Base-by-base conservation (phyloP, 164 flowering plant species). In the Macadamia integrifolia region DNA sequence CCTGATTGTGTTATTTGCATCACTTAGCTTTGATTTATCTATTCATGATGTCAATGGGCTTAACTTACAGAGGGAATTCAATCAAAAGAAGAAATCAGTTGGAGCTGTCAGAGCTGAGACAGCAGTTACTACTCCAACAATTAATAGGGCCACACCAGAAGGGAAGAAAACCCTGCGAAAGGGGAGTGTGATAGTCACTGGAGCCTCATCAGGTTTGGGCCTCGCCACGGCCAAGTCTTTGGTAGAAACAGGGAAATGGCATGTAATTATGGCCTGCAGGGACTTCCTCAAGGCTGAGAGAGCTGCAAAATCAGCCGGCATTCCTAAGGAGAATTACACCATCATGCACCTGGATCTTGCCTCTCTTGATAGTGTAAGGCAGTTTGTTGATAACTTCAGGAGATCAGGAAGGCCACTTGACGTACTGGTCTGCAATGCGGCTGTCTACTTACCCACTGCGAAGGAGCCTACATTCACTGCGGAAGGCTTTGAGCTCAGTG, bases 131-230 rank as follows among this genome's bases (percentile, higher is more conserved):
- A 64, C 86, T 58, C 93, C 97, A 15, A 72, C 85, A 40, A 67
- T 87, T 60, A 81, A 57, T 73, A 74, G 65, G 60, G 65, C 82
- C 30, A 48, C 88, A 2, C 71, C 83, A 10, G 88, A 82, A 14
- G 91, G 80, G 35, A 92, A 90, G 85, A 94, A 94, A 71, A 94
- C 97, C 6, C 78, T 94, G 7, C 85, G 97, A 71, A 85, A 91
- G 66, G 97, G 99, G 48, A 84, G 67, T 75, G 96, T 84, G 10
- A 58, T 94, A 13, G 68, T 94, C 65, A 94, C 99, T 3, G 97
- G 99, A 46, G 97, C 99, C 50, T 94, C 99, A 28, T 94, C 99
- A 0, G 99, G 99, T 23, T 67, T 94, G 46, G 99, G 99, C 31
- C 81, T 94, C 31, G 99, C 99, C 68, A 81, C 97, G 9, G 93